A percentile compares a stretch with the other conserved stretches of the same genome.
These are phyloP conservation scores for Discostella stelligeroides DNA, from an alignment of 108 stramenopile species.

Conservation along the genomic window DNA sequence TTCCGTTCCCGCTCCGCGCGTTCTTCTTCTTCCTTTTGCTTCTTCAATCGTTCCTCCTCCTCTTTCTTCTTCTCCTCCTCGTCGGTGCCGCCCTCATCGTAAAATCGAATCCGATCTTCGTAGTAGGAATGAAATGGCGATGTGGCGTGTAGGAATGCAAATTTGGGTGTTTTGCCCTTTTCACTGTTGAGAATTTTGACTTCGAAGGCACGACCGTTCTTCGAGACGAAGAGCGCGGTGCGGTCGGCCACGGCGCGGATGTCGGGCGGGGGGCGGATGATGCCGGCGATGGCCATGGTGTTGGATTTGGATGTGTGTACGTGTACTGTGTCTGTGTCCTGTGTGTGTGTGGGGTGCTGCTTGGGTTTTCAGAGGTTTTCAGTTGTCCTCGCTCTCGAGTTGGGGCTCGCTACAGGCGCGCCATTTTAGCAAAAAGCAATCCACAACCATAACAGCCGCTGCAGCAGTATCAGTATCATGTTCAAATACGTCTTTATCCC, in stretches of 20 bases:
- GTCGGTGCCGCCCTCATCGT: slow-evolving; percentile 72
- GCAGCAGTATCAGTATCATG: slow-evolving; percentile 17
- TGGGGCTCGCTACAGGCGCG: too few relatives aligned
- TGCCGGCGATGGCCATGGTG: slow-evolving; percentile 77
- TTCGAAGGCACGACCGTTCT: slow-evolving; percentile 96
- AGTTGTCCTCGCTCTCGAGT: too few relatives aligned
- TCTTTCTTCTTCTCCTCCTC: slow-evolving; percentile 68
- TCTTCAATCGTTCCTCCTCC: slow-evolving; percentile 33
- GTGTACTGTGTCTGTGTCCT: too few relatives aligned
- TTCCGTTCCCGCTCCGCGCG: slow-evolving; percentile 9
- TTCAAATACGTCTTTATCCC: slow-evolving; percentile 72
- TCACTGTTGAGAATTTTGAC: slow-evolving; percentile 71
- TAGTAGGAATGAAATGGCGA: slow-evolving; percentile 98
- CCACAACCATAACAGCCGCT: too few relatives aligned
- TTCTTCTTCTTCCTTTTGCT: slow-evolving; percentile 41
- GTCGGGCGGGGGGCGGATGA: slow-evolving; percentile 97
- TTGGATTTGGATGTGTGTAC: too few relatives aligned
- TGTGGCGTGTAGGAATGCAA: slow-evolving; percentile 91
- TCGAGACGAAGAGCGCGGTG: slow-evolving; percentile 96
- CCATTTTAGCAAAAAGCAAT: too few relatives aligned
- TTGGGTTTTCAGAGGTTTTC: too few relatives aligned
- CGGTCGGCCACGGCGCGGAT: slow-evolving; percentile 96
- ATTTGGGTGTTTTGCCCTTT: slow-evolving; percentile 93
- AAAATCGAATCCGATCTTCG: slow-evolving; percentile 87
- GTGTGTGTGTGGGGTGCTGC: too few relatives aligned